These are phyloP conservation scores for Linaria vulgaris DNA, from an alignment of 257 asterid genomes.

Conservation along the genomic window DNA sequence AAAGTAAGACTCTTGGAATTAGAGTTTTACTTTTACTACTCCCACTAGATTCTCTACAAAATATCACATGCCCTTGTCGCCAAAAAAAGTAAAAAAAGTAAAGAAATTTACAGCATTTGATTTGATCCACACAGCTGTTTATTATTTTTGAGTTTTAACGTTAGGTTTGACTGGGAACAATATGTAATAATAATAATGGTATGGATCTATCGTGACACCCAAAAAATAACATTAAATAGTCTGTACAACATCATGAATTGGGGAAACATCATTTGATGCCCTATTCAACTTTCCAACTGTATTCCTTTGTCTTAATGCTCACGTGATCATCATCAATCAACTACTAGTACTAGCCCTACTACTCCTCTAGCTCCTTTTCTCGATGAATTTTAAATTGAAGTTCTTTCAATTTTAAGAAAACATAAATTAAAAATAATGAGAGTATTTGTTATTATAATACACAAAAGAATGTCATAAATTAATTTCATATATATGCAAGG, in stretches of 20 bases:
- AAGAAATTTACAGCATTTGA: neutral
- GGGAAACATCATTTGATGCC: slow-evolving; percentile 37
- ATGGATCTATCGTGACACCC: neutral
- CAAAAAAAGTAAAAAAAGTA: slow-evolving; percentile 3
- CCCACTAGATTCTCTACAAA: slow-evolving; percentile 56
- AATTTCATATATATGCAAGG: too few relatives aligned
- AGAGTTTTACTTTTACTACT: slow-evolving; percentile 31
- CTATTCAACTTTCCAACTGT: slow-evolving; percentile 37
- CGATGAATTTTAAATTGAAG: too few relatives aligned
- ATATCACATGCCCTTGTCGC: slow-evolving; percentile 72
- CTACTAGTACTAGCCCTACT: too few relatives aligned
- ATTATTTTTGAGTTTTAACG: too few relatives aligned
- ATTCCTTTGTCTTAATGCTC: slow-evolving; percentile 27
- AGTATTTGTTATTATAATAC: too few relatives aligned
- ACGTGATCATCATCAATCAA: too few relatives aligned
- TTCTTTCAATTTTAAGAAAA: too few relatives aligned
- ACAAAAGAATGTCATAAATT: too few relatives aligned
- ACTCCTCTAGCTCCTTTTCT: too few relatives aligned
- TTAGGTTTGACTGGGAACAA: slow-evolving; percentile 31
- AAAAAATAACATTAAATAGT: slow-evolving; percentile 25
- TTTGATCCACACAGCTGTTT: neutral
- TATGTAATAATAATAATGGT: slow-evolving; percentile 5
- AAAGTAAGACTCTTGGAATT: slow-evolving; percentile 37
- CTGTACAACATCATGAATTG: slow-evolving; percentile 36
- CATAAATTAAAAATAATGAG: too few relatives aligned